These are phyloP conservation scores for Corylus avellana DNA, from an alignment of 306 rosid species.

Conservation along the genomic window DNA sequence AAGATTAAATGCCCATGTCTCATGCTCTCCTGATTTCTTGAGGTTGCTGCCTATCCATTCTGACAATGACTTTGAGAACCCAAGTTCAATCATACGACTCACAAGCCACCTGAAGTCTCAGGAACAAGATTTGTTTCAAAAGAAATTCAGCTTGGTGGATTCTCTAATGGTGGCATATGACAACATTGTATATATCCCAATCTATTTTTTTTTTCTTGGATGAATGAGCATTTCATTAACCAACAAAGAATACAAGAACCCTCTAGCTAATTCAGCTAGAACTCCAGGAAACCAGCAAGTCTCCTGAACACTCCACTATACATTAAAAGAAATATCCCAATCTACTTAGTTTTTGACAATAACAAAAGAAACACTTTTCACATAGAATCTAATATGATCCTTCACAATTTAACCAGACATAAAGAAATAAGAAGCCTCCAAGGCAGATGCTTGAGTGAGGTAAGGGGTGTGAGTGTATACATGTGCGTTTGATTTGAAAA, in stretches of 20 bases:
- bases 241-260: too few relatives aligned
- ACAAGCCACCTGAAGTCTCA: constrained; percentile 86
- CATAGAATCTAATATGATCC: too few relatives aligned
- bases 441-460: not conserved
- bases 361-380: too few relatives aligned
- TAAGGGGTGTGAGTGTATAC: not conserved
- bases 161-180: not conserved
- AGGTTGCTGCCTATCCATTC: constrained; percentile 95
- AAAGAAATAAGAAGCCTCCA: not conserved
- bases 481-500: too few relatives aligned
- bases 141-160: not conserved
- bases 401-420: too few relatives aligned
- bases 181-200: not conserved
- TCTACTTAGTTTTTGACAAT: not conserved
- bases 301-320: too few relatives aligned
- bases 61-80: constrained; percentile 77
- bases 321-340: too few relatives aligned
- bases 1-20: constrained; percentile 84
- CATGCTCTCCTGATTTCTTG: constrained; percentile 75
- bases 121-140: constrained; percentile 14
- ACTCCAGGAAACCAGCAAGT: too few relatives aligned
- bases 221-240: too few relatives aligned
- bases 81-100: constrained; percentile 75
- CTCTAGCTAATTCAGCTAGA: too few relatives aligned
- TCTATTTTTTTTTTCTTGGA: not conserved